Evolutionary conservation across 768 basidiomycete species (phyloP).

Genomic region (Xanthoconium purpureum): DNA sequence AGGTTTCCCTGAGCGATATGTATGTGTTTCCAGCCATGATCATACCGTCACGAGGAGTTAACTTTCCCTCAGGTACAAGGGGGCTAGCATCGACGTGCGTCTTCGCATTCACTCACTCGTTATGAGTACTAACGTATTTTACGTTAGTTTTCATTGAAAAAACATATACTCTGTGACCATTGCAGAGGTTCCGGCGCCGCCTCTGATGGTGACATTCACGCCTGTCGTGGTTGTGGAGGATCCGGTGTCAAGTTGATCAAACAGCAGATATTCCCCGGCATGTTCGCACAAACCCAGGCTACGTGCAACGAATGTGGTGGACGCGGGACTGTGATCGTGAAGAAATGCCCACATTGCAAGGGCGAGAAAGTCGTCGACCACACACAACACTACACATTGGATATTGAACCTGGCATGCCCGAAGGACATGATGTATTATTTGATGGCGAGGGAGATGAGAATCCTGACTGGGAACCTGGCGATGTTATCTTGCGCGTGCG

Average conservation of each 20-base stretch:
- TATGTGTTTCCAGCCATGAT: slow-evolving; percentile 33
- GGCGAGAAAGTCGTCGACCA: slow-evolving; percentile 82
- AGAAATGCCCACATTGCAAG: slow-evolving; percentile 76
- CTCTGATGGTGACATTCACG: slow-evolving; percentile 81
- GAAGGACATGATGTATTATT: slow-evolving; percentile 93
- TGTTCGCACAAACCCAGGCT: slow-evolving; percentile 86
- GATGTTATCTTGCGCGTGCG: slow-evolving; percentile 86
- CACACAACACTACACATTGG: slow-evolving; percentile 78
- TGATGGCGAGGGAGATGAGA: slow-evolving; percentile 96
- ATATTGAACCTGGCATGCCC: slow-evolving; percentile 83
- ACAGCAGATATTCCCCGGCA: slow-evolving; percentile 94
- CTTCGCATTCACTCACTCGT: not conserved
- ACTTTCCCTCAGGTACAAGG: slow-evolving; percentile 60
- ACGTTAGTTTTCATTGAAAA: slow-evolving; percentile 83
- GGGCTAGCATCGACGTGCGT: slow-evolving; percentile 77
- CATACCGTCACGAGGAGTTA: not conserved
- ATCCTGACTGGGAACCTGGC: slow-evolving; percentile 92
- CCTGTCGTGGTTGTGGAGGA: slow-evolving; percentile 82
- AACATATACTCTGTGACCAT: slow-evolving; percentile 91
- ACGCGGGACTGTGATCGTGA: slow-evolving; percentile 74
- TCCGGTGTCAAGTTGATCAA: slow-evolving; percentile 80
- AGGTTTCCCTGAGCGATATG: slow-evolving; percentile 85
- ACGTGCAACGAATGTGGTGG: slow-evolving; percentile 85
- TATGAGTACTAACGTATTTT: slow-evolving; percentile 1
- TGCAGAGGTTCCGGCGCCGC: slow-evolving; percentile 96